Percentiles rank a stretch among this genome's conserved stretches.
phyloP scores from a whole-genome alignment of 306 rosid species.

The Chamaecrista fasciculata region DNA sequence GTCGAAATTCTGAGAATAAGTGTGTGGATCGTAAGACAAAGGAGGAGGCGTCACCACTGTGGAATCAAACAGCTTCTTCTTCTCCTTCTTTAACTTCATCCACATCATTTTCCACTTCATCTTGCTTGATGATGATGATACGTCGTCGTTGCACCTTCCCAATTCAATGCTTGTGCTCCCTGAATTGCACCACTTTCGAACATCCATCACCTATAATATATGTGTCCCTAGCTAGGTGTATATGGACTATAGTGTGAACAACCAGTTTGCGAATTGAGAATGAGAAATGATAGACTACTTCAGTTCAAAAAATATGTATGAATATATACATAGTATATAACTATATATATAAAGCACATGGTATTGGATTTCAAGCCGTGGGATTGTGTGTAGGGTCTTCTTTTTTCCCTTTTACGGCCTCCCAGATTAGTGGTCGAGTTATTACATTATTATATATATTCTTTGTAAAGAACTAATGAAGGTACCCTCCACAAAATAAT shows the following conservation, averaged over 20 bases:
- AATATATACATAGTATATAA: too few relatives aligned
- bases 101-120: slow-evolving; percentile 37
- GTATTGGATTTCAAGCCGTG: too few relatives aligned
- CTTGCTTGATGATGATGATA: slow-evolving; percentile 6
- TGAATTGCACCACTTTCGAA: slow-evolving; percentile 34
- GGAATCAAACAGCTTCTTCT: slow-evolving; percentile 39
- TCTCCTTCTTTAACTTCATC: slow-evolving; percentile 42
- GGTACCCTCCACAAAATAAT: slow-evolving; percentile 1
- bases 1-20: slow-evolving; percentile 62
- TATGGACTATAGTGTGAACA: too few relatives aligned
- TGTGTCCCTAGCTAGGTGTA: not conserved
- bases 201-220: slow-evolving; percentile 35
- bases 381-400: too few relatives aligned
- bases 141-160: slow-evolving; percentile 25
- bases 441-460: too few relatives aligned
- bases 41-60: not conserved
- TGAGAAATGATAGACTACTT: too few relatives aligned
- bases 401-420: too few relatives aligned
- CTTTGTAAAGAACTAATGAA: too few relatives aligned
- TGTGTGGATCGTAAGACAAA: slow-evolving; percentile 42
- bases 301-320: too few relatives aligned
- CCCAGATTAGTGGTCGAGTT: not conserved
- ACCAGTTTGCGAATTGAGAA: too few relatives aligned
- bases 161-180: slow-evolving; percentile 33
- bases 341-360: too few relatives aligned